These are phyloP conservation scores for Cardamine chenopodiifolia DNA, from an alignment of 345 rosid species.

Conservation along the genomic window DNA sequence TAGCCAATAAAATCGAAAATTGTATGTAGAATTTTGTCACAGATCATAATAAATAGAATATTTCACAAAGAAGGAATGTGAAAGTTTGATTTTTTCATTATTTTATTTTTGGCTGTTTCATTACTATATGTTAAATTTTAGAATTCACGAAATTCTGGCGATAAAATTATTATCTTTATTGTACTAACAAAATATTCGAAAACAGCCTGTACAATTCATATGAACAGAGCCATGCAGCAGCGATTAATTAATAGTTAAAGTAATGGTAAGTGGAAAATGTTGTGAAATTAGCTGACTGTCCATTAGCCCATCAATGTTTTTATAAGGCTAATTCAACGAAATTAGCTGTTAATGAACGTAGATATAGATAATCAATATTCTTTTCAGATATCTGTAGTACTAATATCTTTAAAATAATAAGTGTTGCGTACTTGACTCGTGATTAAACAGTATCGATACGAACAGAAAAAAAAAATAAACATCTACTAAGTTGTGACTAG, in stretches of 20 bases:
- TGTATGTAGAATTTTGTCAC: no score
- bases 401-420: background rate
- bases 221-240: background rate
- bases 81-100: no score
- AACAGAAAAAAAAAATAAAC: background rate
- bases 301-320: slow-evolving; percentile 1
- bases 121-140: background rate
- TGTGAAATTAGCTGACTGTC: slow-evolving; percentile 3
- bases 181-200: slow-evolving; percentile 3
- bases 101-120: no score
- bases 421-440: background rate
- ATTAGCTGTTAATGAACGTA: background rate
- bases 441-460: background rate
- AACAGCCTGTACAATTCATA: background rate
- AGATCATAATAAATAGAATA: no score
- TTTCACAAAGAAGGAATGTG: no score
- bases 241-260: slow-evolving; percentile 5
- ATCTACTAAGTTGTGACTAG: no score
- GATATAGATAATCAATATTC: background rate
- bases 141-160: background rate
- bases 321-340: no score
- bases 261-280: background rate
- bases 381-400: background rate
- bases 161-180: background rate
- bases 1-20: no score